Percentiles rank a stretch among this genome's conserved stretches.
These are phyloP conservation scores for Sclerotinia trifoliorum DNA, from an alignment of 2,329 filamentous ascomycete genomes.

Conservation along the genomic window DNA sequence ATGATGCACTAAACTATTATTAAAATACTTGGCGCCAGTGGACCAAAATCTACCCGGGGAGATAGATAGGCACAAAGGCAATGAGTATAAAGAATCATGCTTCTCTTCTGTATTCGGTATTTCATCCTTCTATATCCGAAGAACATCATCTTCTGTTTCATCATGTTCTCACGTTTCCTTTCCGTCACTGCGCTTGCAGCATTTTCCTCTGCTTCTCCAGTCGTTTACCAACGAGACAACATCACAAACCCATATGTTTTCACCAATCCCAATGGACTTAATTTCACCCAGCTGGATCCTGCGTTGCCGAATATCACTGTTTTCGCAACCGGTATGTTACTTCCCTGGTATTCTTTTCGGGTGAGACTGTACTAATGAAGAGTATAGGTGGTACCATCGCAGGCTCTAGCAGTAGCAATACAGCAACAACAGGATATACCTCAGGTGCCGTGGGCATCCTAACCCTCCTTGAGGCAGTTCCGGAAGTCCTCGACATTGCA, in stretches of 20 bases:
- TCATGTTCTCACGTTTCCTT: constrained; percentile 14
- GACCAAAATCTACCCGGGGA: not conserved
- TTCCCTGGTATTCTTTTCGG: fast-evolving
- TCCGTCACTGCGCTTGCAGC: constrained; percentile 22
- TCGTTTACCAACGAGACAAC: constrained; percentile 24
- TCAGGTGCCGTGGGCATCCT: constrained; percentile 40
- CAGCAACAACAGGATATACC: constrained; percentile 56
- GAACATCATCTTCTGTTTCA: not conserved
- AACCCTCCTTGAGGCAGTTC: constrained; percentile 54
- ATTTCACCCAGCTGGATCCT: constrained; percentile 35
- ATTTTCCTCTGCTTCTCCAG: constrained; percentile 27
- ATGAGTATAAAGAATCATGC: constrained; percentile 10
- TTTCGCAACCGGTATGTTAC: constrained; percentile 32
- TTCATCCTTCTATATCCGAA: not conserved
- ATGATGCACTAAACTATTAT: constrained; percentile 2
- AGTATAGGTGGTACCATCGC: constrained; percentile 59
- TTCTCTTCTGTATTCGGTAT: not conserved
- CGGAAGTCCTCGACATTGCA: constrained; percentile 53
- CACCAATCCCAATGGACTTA: constrained; percentile 33
- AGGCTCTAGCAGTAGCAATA: constrained; percentile 48
- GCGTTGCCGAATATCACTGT: constrained; percentile 33
- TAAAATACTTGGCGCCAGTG: constrained; percentile 5
- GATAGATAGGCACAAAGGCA: not conserved
- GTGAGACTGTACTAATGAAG: constrained; percentile 25
- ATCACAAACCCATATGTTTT: constrained; percentile 29